Percentiles rank a stretch among this genome's conserved stretches.
Conservation (phyloP, 176 grass and related monocot genomes). For the Otatea glauca region DNA sequence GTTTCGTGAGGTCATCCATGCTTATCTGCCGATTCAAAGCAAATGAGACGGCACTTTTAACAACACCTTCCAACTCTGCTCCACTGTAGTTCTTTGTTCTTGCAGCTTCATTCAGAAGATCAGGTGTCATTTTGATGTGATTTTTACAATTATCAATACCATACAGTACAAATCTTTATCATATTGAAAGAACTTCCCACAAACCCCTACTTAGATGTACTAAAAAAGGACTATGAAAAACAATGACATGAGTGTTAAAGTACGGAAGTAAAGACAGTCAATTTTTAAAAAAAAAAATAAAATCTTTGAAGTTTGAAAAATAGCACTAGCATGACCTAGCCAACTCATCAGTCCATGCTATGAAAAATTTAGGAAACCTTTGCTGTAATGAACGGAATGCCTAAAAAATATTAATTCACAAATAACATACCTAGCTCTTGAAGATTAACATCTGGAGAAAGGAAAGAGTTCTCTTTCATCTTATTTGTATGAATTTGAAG, state of each 20-base stretch:
- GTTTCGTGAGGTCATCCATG: slow-evolving; percentile 95
- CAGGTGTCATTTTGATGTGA: slow-evolving; percentile 20
- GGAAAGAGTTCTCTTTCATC: slow-evolving; percentile 98
- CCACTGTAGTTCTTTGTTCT: slow-evolving; percentile 96
- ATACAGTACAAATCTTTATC: slow-evolving; percentile 12
- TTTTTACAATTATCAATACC: slow-evolving; percentile 30
- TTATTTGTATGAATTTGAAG: slow-evolving; percentile 99
- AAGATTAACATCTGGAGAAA: slow-evolving; percentile 89
- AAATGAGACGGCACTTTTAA: slow-evolving; percentile 96
- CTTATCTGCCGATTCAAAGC: slow-evolving; percentile 89
- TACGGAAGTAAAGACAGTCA: background rate
- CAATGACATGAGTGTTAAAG: slow-evolving; percentile 10
- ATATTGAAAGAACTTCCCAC: slow-evolving; percentile 23
- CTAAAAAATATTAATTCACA: slow-evolving; percentile 2
- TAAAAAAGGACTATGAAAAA: background rate
- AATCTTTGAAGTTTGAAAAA: slow-evolving; percentile 21
- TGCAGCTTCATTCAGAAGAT: slow-evolving; percentile 75
- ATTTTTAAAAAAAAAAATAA: background rate
- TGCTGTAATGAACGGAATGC: slow-evolving; percentile 18
- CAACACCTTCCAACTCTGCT: slow-evolving; percentile 97
- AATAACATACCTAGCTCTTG: slow-evolving; percentile 69
- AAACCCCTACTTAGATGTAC: slow-evolving; percentile 29
- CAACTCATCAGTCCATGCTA: slow-evolving; percentile 11
- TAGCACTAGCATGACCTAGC: slow-evolving; percentile 16
- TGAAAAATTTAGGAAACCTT: slow-evolving; percentile 18